Evolutionary conservation across 331 rosid genomes (phyloP).

Genomic region (Quercus lobata): DNA sequence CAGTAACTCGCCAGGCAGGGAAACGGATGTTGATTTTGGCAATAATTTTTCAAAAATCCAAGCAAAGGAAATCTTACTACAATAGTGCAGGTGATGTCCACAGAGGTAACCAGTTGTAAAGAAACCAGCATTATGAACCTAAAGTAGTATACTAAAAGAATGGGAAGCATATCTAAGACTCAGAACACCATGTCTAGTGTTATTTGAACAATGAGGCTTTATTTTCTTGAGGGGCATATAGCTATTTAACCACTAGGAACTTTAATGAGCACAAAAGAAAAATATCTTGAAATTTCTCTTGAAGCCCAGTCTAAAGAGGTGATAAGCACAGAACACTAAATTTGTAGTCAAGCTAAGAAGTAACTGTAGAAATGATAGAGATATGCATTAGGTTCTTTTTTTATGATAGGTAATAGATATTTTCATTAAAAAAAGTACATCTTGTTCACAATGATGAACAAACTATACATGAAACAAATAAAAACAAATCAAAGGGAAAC

Average conservation of each 20-base stretch:
- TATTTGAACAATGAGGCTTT: not conserved
- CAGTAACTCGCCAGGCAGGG: not conserved
- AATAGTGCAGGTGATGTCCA: not conserved
- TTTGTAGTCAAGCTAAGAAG: not conserved
- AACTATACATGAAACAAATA: too few species aligned
- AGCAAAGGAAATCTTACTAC: not conserved
- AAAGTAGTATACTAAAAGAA: not conserved
- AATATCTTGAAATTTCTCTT: not conserved
- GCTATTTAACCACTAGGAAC: not conserved
- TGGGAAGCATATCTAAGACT: not conserved
- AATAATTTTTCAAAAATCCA: not conserved
- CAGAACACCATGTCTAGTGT: not conserved
- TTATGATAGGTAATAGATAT: too few species aligned
- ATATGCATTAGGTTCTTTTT: not conserved
- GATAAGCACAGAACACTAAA: not conserved
- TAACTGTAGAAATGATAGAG: not conserved
- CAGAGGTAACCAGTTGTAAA: not conserved
- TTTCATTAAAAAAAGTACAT: too few species aligned
- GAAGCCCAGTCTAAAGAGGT: not conserved
- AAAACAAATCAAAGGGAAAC: too few species aligned
- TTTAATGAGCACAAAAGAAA: not conserved
- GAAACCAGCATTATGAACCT: not conserved
- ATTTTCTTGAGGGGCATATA: not conserved
- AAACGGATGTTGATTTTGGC: not conserved
- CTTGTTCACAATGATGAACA: too few species aligned